Percentiles rank a stretch among this genome's conserved stretches.
These are phyloP conservation scores for Aspergillus coremiiformis DNA, from an alignment of 495 filamentous ascomycete species.

Conservation along the genomic window DNA sequence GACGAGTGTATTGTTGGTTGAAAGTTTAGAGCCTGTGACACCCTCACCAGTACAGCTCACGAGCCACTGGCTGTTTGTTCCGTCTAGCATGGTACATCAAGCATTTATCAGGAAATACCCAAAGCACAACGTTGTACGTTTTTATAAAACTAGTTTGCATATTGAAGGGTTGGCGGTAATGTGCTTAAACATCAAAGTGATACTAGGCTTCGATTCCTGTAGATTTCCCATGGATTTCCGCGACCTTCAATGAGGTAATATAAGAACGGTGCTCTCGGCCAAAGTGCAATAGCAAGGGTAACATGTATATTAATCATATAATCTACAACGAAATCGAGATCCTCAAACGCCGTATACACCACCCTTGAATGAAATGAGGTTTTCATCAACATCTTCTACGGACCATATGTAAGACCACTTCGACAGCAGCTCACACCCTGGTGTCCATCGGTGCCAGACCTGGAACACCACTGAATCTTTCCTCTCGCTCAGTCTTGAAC, in stretches of 20 bases:
- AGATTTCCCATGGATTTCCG: slow-evolving; percentile 3
- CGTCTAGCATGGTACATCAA: neutral
- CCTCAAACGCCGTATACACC: slow-evolving; percentile 7
- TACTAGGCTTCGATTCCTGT: neutral
- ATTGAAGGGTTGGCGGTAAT: neutral
- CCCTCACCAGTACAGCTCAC: slow-evolving; percentile 14
- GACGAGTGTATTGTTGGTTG: slow-evolving; percentile 8
- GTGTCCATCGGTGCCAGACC: slow-evolving; percentile 61
- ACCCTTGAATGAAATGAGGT: neutral
- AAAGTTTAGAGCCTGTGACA: slow-evolving; percentile 7
- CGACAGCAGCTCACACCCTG: slow-evolving; percentile 10
- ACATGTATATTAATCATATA: neutral
- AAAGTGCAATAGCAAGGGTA: neutral
- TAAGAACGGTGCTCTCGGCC: neutral
- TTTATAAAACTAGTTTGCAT: neutral
- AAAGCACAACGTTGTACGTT: neutral
- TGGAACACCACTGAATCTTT: slow-evolving; percentile 88
- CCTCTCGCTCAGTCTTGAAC: slow-evolving; percentile 98
- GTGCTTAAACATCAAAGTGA: neutral
- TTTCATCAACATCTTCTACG: neutral
- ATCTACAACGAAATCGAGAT: neutral
- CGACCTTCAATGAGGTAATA: slow-evolving; percentile 1
- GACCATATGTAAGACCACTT: neutral
- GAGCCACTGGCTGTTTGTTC: slow-evolving; percentile 1
- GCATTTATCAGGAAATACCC: neutral